Evolutionary conservation across 768 basidiomycete genomes (phyloP).

Genomic region (Tulasnella sp.): DNA sequence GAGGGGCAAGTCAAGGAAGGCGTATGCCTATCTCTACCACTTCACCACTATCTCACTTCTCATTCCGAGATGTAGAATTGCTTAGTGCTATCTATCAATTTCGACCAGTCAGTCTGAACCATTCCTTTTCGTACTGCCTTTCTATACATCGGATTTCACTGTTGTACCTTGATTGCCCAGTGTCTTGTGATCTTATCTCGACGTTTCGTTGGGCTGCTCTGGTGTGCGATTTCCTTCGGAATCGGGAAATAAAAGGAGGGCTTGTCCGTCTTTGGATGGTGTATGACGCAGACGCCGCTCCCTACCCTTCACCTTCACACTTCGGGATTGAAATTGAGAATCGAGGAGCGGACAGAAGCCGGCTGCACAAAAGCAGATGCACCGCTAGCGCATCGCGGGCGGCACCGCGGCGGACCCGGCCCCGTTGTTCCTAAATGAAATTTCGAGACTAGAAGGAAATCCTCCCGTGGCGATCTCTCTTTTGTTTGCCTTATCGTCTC

Average conservation of each 20-base stretch:
- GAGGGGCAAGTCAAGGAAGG: too few relatives aligned
- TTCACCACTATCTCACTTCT: too few relatives aligned
- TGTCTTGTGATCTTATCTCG: neutral
- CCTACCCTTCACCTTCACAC: neutral
- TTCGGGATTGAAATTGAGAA: neutral
- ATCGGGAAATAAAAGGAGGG: neutral
- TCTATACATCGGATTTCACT: neutral
- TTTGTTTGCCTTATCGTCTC: too few relatives aligned
- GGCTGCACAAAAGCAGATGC: neutral
- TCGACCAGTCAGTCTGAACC: neutral
- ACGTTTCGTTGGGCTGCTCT: too few relatives aligned
- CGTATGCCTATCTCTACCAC: too few relatives aligned
- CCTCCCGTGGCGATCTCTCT: neutral
- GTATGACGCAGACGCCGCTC: neutral
- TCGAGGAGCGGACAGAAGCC: neutral
- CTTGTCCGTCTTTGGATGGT: neutral
- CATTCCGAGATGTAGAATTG: too few relatives aligned
- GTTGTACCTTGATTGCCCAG: too few relatives aligned
- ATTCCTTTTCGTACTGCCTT: neutral
- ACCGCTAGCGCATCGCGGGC: neutral
- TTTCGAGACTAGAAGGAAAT: neutral
- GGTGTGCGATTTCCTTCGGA: neutral
- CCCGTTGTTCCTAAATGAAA: neutral
- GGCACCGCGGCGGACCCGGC: neutral
- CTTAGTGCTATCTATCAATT: neutral